Conservation (phyloP, 2,329 filamentous ascomycete genomes). For the Trichoderma semiorbis region DNA sequence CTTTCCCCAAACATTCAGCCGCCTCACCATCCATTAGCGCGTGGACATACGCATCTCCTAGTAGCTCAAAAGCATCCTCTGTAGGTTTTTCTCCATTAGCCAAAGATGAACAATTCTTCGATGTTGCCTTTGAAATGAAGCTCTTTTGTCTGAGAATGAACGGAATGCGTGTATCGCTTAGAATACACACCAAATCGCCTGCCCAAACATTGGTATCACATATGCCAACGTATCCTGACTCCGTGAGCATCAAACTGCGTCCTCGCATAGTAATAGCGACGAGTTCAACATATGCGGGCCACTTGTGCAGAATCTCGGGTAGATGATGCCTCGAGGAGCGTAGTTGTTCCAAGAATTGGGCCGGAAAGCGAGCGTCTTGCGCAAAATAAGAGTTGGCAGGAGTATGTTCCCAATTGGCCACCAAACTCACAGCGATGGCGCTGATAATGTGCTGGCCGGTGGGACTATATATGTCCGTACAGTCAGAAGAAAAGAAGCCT, state of each 20-base stretch:
- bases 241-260: not conserved
- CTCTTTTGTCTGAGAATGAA: not conserved
- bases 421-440: not conserved
- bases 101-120: not conserved
- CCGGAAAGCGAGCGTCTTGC: not conserved
- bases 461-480: not conserved
- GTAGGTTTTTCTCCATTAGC: not conserved
- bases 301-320: not conserved
- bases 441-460: not conserved
- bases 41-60: not conserved
- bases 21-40: not conserved
- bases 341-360: not conserved
- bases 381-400: conserved; percentile 1
- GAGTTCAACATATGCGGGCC: not conserved
- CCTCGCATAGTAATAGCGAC: not conserved
- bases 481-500: not conserved
- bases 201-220: not conserved
- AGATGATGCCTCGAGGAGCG: not conserved
- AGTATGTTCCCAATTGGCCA: not conserved
- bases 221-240: not conserved
- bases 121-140: not conserved
- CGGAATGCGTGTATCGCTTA: not conserved
- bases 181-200: not conserved
- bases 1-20: not conserved
- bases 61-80: not conserved